A percentile compares a stretch with the other conserved stretches of the same genome.
phyloP scores from a whole-genome alignment of 1,139 yeast species.

The Kodamaea fungicola region DNA sequence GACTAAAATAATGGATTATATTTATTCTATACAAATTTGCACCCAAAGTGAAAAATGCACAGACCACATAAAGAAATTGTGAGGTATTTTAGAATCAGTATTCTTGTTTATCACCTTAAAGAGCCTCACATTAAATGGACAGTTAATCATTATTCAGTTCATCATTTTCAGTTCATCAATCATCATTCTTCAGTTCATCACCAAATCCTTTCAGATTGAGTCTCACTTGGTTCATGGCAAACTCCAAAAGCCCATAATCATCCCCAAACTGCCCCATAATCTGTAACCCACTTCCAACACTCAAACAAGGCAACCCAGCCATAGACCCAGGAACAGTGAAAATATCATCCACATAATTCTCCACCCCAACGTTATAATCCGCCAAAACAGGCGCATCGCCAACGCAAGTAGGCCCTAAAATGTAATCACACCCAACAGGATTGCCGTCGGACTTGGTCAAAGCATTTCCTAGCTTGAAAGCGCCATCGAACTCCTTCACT shows the following conservation, averaged over 20 bases:
- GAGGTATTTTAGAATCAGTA: too few relatives aligned
- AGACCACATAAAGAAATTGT: too few relatives aligned
- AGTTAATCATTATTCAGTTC: too few relatives aligned
- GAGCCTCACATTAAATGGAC: too few relatives aligned
- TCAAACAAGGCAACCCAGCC: conserved; percentile 85
- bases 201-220: too few relatives aligned
- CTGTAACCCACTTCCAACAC: conserved; percentile 76
- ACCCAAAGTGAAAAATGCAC: too few relatives aligned
- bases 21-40: conserved; percentile 1
- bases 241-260: conserved; percentile 64
- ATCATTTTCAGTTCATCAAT: too few relatives aligned
- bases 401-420: conserved; percentile 72
- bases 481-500: conserved; percentile 59
- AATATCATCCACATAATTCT: conserved; percentile 74
- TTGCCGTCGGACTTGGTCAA: background rate
- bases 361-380: conserved; percentile 51
- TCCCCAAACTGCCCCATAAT: conserved; percentile 84
- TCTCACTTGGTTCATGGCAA: too few relatives aligned
- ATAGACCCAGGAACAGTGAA: conserved; percentile 87
- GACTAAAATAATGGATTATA: background rate
- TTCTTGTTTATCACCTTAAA: too few relatives aligned
- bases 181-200: too few relatives aligned
- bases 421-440: conserved; percentile 56
- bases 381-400: conserved; percentile 54
- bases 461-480: conserved; percentile 40